Conservation (phyloP, 768 basidiomycete species). For the Cystobasidium ongulense region DNA sequence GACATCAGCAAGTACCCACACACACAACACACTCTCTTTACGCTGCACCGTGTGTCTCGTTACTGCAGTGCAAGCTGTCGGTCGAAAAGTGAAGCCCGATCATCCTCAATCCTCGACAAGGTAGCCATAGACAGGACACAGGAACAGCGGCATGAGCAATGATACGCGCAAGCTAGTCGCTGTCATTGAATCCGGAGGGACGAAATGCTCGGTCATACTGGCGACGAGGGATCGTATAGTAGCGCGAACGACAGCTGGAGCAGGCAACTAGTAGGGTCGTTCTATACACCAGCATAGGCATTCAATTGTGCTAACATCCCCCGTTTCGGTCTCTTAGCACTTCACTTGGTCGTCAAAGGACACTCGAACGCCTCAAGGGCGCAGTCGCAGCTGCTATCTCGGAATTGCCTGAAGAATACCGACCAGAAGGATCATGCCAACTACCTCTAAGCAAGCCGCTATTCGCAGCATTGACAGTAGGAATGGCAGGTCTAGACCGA, state of each 20-base stretch:
- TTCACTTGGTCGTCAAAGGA: neutral
- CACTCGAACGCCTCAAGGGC: neutral
- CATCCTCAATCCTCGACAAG: no score
- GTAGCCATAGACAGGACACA: neutral
- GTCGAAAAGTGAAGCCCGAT: no score
- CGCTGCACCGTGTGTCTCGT: no score
- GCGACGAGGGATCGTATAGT: conserved; percentile 9
- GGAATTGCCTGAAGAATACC: neutral
- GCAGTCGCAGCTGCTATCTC: neutral
- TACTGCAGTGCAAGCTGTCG: no score
- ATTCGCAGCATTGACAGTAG: conserved; percentile 3
- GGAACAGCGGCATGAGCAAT: neutral
- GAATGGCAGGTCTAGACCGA: conserved; percentile 24
- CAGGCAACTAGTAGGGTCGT: conserved; percentile 22
- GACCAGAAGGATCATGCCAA: neutral
- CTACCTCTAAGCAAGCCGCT: neutral
- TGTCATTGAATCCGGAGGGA: conserved; percentile 25
- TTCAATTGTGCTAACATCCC: neutral
- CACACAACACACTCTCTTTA: no score
- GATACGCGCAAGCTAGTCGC: conserved; percentile 2
- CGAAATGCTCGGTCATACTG: conserved; percentile 12
- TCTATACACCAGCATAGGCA: neutral
- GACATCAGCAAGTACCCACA: no score
- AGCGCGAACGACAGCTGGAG: neutral
- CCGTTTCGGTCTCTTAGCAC: neutral